Conservation (phyloP, 257 asterid species). For the Solanum chilense region DNA sequence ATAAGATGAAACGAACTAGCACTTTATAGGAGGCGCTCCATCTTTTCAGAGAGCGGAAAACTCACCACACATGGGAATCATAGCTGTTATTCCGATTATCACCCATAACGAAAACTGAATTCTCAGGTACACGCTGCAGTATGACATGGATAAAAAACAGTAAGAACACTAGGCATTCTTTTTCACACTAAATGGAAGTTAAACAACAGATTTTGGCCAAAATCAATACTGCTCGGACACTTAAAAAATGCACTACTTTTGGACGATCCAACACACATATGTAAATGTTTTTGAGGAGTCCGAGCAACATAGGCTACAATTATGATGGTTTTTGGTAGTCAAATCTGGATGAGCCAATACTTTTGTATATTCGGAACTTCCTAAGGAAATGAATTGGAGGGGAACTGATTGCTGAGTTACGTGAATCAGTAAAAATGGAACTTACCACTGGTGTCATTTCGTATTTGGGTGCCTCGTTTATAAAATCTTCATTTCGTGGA, state of each 20-base stretch:
- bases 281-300: neutral
- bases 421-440: neutral
- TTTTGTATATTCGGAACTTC: neutral
- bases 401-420: neutral
- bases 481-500: slow-evolving; percentile 1
- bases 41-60: neutral
- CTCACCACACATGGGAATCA: slow-evolving; percentile 13
- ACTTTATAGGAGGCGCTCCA: neutral
- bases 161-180: neutral
- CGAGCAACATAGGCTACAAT: neutral
- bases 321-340: neutral
- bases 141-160: neutral
- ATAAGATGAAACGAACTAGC: neutral
- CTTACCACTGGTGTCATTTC: slow-evolving; percentile 12
- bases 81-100: slow-evolving; percentile 14
- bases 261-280: neutral
- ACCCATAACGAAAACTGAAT: slow-evolving; percentile 9
- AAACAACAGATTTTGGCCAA: neutral
- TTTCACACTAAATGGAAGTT: neutral
- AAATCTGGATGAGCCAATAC: neutral
- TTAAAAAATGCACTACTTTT: neutral
- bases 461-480: slow-evolving; percentile 4
- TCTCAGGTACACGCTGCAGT: slow-evolving; percentile 8
- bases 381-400: neutral
- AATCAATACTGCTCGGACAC: neutral